Evolutionary conservation across 2,329 filamentous ascomycete genomes (phyloP).

Genomic region (Emmonsia crescens): DNA sequence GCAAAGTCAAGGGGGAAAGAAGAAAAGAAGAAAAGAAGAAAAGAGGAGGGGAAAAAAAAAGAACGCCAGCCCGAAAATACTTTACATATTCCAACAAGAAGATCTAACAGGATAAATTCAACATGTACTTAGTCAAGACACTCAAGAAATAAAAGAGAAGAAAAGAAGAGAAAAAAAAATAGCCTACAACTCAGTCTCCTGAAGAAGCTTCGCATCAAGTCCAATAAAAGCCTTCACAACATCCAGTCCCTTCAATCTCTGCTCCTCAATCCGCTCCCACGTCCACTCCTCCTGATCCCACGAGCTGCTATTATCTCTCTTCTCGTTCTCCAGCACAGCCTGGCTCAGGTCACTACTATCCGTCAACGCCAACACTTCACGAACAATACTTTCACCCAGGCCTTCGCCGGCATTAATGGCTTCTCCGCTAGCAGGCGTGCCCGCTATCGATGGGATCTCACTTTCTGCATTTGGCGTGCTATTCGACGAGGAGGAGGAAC

Average conservation of each 20-base stretch:
- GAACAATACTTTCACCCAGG: slow-evolving; percentile 25
- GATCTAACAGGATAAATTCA: background rate
- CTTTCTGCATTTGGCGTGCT: slow-evolving; percentile 19
- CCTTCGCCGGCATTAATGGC: slow-evolving; percentile 23
- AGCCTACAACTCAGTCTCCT: slow-evolving; percentile 22
- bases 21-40: too few species aligned
- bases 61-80: slow-evolving; percentile 4
- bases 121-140: background rate
- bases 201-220: slow-evolving; percentile 42
- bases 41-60: too few species aligned
- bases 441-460: background rate
- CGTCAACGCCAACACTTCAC: slow-evolving; percentile 27
- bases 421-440: slow-evolving; percentile 17
- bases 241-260: slow-evolving; percentile 44
- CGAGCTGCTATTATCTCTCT: slow-evolving; percentile 19
- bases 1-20: slow-evolving; percentile 8
- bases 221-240: slow-evolving; percentile 45
- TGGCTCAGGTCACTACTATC: slow-evolving; percentile 21
- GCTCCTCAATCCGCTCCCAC: slow-evolving; percentile 50
- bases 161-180: background rate
- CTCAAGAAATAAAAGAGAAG: background rate
- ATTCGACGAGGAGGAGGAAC: slow-evolving; percentile 15
- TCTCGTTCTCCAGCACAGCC: slow-evolving; percentile 19
- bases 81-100: background rate
- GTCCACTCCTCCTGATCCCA: slow-evolving; percentile 40